Evolutionary conservation across 495 filamentous ascomycete species (phyloP).

Genomic region (Aspergillus egyptiacus): DNA sequence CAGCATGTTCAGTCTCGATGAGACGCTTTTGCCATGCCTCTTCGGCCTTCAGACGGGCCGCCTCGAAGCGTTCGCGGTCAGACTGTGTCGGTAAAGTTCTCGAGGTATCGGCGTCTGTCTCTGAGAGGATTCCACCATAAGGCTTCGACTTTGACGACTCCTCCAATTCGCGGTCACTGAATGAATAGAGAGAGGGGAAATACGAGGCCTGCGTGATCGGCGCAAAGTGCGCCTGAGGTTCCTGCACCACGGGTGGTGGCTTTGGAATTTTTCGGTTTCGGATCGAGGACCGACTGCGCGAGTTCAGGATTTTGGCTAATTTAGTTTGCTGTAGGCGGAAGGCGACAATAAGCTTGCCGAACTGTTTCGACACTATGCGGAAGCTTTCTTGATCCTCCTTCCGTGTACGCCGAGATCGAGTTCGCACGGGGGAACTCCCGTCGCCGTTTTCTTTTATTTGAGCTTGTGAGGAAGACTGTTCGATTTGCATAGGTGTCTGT

Average conservation of each 20-base stretch:
- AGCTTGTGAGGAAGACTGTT: constrained; percentile 19
- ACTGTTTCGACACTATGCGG: constrained; percentile 31
- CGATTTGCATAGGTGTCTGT: constrained; percentile 27
- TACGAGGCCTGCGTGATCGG: constrained; percentile 47
- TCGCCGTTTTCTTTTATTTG: constrained; percentile 17
- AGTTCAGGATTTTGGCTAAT: constrained; percentile 51
- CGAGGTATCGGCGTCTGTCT: constrained; percentile 84
- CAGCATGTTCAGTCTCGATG: constrained; percentile 39
- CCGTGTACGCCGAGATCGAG: constrained; percentile 36
- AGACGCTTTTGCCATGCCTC: constrained; percentile 76
- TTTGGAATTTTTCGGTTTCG: constrained; percentile 36
- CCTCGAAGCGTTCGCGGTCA: constrained; percentile 80
- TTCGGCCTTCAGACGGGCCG: constrained; percentile 81
- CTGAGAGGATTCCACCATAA: constrained; percentile 87
- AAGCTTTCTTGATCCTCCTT: constrained; percentile 30
- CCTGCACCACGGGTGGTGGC: constrained; percentile 27
- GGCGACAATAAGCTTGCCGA: constrained; percentile 47
- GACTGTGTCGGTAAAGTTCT: constrained; percentile 73
- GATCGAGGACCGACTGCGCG: constrained; percentile 29
- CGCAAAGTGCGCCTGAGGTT: constrained; percentile 42
- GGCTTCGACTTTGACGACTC: constrained; percentile 82
- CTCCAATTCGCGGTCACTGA: constrained; percentile 81
- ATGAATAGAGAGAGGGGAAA: constrained; percentile 72
- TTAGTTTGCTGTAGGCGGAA: constrained; percentile 56
- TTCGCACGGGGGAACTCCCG: constrained; percentile 26